Evolutionary conservation across 768 basidiomycete genomes (phyloP).

Genomic region (Tylopilus intermedius): DNA sequence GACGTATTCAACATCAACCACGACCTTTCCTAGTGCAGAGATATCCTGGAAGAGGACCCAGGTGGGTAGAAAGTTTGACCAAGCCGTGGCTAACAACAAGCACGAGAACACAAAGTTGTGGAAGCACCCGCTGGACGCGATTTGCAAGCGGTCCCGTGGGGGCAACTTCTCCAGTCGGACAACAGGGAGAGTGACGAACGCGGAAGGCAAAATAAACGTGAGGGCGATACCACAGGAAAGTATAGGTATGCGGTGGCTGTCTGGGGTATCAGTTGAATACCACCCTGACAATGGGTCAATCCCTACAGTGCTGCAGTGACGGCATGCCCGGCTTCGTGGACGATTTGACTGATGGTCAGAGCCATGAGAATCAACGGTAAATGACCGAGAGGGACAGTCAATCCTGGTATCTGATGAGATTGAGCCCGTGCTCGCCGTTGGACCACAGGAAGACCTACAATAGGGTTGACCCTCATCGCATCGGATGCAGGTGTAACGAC

Average conservation of each 20-base stretch:
- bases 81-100: slow-evolving; percentile 37
- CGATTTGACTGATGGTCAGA: slow-evolving; percentile 58
- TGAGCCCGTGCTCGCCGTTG: slow-evolving; percentile 1
- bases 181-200: slow-evolving; percentile 63
- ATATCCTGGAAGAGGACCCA: slow-evolving; percentile 49
- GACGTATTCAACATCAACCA: slow-evolving; percentile 52
- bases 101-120: slow-evolving; percentile 68
- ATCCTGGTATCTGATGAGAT: slow-evolving; percentile 63
- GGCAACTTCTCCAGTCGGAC: slow-evolving; percentile 33
- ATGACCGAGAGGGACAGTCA: slow-evolving; percentile 74
- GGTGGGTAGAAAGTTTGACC: slow-evolving; percentile 26
- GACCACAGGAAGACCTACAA: slow-evolving; percentile 25
- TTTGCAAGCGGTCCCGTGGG: slow-evolving; percentile 46
- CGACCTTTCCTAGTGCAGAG: slow-evolving; percentile 46
- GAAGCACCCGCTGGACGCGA: slow-evolving; percentile 71
- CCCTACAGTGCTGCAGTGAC: slow-evolving; percentile 70
- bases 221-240: slow-evolving; percentile 57
- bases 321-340: slow-evolving; percentile 81
- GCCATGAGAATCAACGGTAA: slow-evolving; percentile 60
- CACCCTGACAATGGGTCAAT: neutral
- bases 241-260: slow-evolving; percentile 63
- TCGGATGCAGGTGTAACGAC: slow-evolving; percentile 1
- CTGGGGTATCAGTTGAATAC: neutral
- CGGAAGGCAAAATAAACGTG: slow-evolving; percentile 62
- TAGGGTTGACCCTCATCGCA: slow-evolving; percentile 21